Percentiles rank a stretch among this genome's conserved stretches.
phyloP scores from a whole-genome alignment of 192 early-diverging fungal species.

The Dispira simplex region DNA sequence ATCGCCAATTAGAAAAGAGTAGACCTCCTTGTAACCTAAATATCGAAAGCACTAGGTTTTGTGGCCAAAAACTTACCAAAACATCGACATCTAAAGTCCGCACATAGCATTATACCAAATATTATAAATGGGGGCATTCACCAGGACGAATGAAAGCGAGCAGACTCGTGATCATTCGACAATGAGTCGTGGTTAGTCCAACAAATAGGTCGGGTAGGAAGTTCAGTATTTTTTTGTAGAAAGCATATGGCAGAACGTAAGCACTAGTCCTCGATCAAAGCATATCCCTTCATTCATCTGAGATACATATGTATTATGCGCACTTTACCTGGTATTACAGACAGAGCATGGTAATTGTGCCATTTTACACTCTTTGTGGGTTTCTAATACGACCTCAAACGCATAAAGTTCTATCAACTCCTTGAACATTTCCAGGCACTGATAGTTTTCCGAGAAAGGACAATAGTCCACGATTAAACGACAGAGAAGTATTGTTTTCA shows the following conservation, averaged over 20 bases:
- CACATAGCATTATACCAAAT: too few species aligned
- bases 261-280: not conserved
- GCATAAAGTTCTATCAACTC: not conserved
- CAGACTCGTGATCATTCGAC: not conserved
- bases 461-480: not conserved
- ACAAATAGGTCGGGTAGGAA: not conserved
- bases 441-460: not conserved
- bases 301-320: not conserved
- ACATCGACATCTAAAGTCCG: not conserved
- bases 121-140: not conserved
- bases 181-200: not conserved
- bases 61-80: not conserved
- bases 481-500: not conserved
- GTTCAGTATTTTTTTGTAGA: not conserved
- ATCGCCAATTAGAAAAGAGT: not conserved
- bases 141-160: not conserved
- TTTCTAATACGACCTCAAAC: not conserved
- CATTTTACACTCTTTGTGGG: not conserved
- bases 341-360: not conserved
- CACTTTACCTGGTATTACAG: slow-evolving; percentile 3
- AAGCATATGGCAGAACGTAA: not conserved
- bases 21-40: not conserved
- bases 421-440: slow-evolving; percentile 1
- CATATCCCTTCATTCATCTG: not conserved
- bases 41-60: not conserved